Evolutionary conservation across 257 asterid species (phyloP).

Genomic region (Echites panduratus): DNA sequence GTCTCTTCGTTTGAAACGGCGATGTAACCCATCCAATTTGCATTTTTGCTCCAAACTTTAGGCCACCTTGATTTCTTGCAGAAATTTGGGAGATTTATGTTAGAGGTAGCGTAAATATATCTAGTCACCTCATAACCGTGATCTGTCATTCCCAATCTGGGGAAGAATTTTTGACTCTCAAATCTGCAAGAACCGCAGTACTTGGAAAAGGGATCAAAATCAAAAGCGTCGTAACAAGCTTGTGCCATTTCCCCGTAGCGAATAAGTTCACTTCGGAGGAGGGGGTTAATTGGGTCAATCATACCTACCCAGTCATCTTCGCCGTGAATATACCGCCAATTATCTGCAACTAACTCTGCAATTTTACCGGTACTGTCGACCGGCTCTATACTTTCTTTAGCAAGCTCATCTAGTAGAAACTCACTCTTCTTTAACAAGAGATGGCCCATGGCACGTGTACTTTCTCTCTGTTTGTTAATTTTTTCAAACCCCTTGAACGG

Average conservation of each 20-base stretch:
- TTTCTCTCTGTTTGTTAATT: background rate
- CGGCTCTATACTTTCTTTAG: background rate
- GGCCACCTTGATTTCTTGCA: conserved; percentile 25
- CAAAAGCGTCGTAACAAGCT: conserved; percentile 30
- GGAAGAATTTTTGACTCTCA: conserved; percentile 15
- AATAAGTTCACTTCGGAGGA: conserved; percentile 20
- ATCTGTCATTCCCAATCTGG: conserved; percentile 8
- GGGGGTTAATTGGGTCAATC: conserved; percentile 26
- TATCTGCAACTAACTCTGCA: background rate
- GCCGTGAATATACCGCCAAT: conserved; percentile 28
- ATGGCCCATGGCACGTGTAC: background rate
- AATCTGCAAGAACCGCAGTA: conserved; percentile 22
- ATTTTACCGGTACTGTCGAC: background rate
- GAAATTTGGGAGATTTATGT: conserved; percentile 24
- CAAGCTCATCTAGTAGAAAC: background rate
- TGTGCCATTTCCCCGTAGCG: conserved; percentile 33
- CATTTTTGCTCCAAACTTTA: conserved; percentile 27
- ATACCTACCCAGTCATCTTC: conserved; percentile 23
- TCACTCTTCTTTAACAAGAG: conserved; percentile 5
- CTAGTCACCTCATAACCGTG: conserved; percentile 19
- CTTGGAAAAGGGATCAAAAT: conserved; percentile 22
- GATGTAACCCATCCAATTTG: conserved; percentile 33
- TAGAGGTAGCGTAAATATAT: conserved; percentile 26
- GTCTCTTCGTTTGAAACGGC: conserved; percentile 28
- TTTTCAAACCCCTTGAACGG: background rate